These are phyloP conservation scores for Xenosphaeropsis pyriputrescens DNA, from an alignment of 2,329 filamentous ascomycete species.

Conservation along the genomic window DNA sequence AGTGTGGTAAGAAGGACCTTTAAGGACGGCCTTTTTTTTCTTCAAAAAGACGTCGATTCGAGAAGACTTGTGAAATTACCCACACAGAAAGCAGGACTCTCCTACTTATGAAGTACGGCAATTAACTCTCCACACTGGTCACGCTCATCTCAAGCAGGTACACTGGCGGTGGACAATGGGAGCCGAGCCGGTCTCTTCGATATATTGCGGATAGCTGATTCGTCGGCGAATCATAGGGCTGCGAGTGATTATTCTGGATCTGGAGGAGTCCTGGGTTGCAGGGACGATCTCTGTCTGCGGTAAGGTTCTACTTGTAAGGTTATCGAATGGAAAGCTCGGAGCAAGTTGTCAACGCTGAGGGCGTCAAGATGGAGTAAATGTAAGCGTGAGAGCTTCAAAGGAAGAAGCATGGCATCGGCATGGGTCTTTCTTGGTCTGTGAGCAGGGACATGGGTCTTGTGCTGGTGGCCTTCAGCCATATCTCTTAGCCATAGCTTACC, in stretches of 20 bases:
- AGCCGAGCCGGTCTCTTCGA: no score
- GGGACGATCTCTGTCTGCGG: not conserved
- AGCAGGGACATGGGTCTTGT: no score
- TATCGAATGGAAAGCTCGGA: no score
- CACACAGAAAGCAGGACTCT: slow-evolving; percentile 10
- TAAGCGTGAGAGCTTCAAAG: no score
- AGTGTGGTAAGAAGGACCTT: slow-evolving; percentile 13
- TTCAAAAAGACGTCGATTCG: slow-evolving; percentile 8
- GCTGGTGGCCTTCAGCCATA: no score
- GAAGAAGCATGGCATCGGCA: no score
- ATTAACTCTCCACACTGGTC: slow-evolving; percentile 13
- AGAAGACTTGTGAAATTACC: slow-evolving; percentile 7
- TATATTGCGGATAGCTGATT: not conserved
- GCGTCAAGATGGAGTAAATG: no score
- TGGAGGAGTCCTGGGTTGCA: not conserved
- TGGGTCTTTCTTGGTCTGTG: no score
- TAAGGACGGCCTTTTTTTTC: slow-evolving; percentile 1
- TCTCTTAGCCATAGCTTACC: no score
- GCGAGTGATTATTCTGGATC: not conserved
- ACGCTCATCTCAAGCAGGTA: slow-evolving; percentile 10
- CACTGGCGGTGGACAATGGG: no score
- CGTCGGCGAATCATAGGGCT: not conserved
- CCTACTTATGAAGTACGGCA: slow-evolving; percentile 13
- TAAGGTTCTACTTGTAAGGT: no score
- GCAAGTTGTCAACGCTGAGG: no score